These are phyloP conservation scores for Podaxis sp. DNA, from an alignment of 768 basidiomycete species.

Conservation along the genomic window DNA sequence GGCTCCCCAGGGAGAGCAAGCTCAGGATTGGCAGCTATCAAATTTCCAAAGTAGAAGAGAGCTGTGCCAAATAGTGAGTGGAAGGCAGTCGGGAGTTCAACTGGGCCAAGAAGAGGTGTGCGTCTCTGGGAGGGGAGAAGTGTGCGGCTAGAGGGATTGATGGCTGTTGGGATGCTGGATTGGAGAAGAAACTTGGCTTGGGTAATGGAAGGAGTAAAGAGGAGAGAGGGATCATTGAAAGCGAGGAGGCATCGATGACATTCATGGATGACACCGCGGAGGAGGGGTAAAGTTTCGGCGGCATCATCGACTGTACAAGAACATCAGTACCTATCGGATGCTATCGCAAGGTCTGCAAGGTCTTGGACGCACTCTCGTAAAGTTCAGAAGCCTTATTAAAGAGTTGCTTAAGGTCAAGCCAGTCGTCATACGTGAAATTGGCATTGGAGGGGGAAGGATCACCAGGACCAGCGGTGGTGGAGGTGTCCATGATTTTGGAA, in stretches of 20 bases:
- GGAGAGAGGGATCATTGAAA: conserved; percentile 52
- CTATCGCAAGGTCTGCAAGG: neutral
- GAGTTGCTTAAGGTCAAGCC: conserved; percentile 64
- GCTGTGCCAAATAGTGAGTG: conserved; percentile 62
- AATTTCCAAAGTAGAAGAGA: conserved; percentile 59
- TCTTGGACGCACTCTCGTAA: conserved; percentile 47
- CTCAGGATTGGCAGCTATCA: conserved; percentile 48
- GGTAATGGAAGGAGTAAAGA: conserved; percentile 27
- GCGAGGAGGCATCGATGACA: conserved; percentile 57
- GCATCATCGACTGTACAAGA: conserved; percentile 36
- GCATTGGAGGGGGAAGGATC: neutral
- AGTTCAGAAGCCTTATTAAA: conserved; percentile 52
- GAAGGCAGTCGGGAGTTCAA: conserved; percentile 60
- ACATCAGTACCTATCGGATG: neutral
- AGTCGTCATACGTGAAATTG: conserved; percentile 38
- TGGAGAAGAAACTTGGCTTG: neutral
- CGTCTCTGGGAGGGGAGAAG: conserved; percentile 9
- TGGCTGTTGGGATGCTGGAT: neutral
- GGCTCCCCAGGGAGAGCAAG: conserved; percentile 56
- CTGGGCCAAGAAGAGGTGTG: conserved; percentile 26
- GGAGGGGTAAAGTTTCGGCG: conserved; percentile 44
- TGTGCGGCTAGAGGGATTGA: neutral
- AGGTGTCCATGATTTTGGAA: conserved; percentile 36
- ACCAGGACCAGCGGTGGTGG: conserved; percentile 28
- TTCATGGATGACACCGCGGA: conserved; percentile 64